Evolutionary conservation across 345 rosid genomes (phyloP), one percentile per base, ranked within the genome.

Genomic region (Ceriops zippeliana): DNA sequence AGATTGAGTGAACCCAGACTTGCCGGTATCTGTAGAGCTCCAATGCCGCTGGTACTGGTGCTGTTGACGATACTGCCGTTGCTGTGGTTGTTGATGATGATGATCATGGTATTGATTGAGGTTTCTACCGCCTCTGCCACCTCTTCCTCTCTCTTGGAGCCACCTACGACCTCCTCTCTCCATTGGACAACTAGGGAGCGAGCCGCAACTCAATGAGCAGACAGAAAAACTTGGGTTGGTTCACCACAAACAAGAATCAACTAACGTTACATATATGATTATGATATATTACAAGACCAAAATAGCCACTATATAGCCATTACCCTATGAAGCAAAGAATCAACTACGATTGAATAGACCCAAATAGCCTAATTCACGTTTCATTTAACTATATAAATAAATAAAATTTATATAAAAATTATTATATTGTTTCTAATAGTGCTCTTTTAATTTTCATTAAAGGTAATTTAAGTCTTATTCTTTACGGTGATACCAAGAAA

Each of bases 131-230:
- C 68, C 63, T 2, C 65, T 34, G 6, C 52, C 69, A 1, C 69
- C 65, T 4, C 53, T 62, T 9, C 79, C 69, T 1, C 74, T 59
- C 2, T 70, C 70, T 1, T 70, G 65, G 2, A 62, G 62, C 2
- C 79, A 38, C 1, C 80, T 69, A 37, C 74, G 67, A 2, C 82
- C 79, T 47, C 78, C 85, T 72, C 83, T 70, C 61, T 87, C 90
- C 92, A 87, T 87, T 62, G 79, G 80, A 74, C 61, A 21, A 63
- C 28, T 59, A 53, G 81, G 77, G 77, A 76, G 60, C 34, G 63
- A 60, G 20, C 27, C 5, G n/a, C 34, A 22, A 27, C 52, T 47
- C 28, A 24, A 5, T 16, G 20, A 17, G 7, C 38, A 31, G 53
- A 49, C 46, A 2, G 32, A 22, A 26, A 5, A n/a, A 51, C 58